A percentile compares a stretch with the other conserved stretches of the same genome.
These are phyloP conservation scores for Micractinium sp. DNA, from an alignment of 139 green algal species.

Conservation along the genomic window DNA sequence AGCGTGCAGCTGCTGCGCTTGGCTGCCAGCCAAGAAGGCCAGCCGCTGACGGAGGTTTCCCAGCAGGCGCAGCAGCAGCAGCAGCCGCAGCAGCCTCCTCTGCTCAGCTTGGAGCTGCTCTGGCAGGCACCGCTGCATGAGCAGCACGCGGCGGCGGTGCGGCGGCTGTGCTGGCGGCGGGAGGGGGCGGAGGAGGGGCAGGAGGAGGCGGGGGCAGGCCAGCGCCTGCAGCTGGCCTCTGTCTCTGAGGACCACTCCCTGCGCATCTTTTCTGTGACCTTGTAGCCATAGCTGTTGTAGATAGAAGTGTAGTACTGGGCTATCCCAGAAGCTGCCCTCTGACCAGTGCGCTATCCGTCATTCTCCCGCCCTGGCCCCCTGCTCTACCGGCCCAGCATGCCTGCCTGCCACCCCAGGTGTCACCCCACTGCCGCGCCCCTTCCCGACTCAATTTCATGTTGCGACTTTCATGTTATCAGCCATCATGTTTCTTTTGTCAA, in stretches of 20 bases:
- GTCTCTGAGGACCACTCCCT: constrained; percentile 75
- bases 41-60: background rate
- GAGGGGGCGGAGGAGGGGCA: background rate
- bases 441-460: no score
- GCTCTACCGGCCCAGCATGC: no score
- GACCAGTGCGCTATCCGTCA: no score
- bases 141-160: constrained; percentile 65
- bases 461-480: no score
- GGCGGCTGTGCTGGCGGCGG: constrained; percentile 62
- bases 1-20: constrained; percentile 61
- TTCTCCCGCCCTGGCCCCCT: no score
- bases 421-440: no score
- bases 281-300: background rate
- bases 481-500: no score
- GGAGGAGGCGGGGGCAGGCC: background rate
- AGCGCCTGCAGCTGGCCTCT: constrained; percentile 56
- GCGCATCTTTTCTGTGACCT: constrained; percentile 55
- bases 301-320: no score
- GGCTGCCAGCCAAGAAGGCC: background rate
- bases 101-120: constrained; percentile 25
- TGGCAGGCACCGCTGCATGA: constrained; percentile 46
- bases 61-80: background rate
- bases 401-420: no score
- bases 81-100: background rate
- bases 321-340: no score